Percentiles rank a stretch among this genome's conserved stretches.
Evolutionary conservation across 345 rosid species (phyloP).

Genomic region (Citrus glauca): DNA sequence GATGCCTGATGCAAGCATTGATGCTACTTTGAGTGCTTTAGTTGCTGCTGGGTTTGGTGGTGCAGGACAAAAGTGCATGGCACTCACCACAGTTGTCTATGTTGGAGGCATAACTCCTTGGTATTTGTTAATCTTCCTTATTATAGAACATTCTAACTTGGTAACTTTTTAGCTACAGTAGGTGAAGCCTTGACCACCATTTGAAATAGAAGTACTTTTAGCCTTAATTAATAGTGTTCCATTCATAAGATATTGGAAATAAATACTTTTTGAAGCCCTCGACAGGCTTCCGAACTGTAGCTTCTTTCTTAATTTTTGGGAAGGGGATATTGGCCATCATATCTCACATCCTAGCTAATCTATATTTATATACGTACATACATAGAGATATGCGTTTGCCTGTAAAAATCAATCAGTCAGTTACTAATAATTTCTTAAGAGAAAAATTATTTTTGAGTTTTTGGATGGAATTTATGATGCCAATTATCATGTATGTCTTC

Average conservation of each 20-base stretch:
- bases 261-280: neutral
- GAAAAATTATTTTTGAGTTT: neutral
- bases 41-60: constrained; percentile 99
- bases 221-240: neutral
- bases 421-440: neutral
- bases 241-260: neutral
- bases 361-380: neutral
- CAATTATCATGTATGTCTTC: neutral
- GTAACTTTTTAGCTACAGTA: neutral
- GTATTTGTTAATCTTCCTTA: constrained; percentile 28
- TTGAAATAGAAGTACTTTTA: neutral
- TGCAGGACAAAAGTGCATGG: constrained; percentile 99
- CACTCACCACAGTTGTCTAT: constrained; percentile 84
- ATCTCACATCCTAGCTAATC: neutral
- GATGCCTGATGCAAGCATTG: constrained; percentile 74
- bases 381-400: neutral
- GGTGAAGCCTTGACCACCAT: neutral
- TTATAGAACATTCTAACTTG: neutral
- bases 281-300: neutral
- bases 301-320: neutral
- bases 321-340: neutral
- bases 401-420: neutral
- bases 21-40: constrained; percentile 79
- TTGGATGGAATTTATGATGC: too few relatives aligned
- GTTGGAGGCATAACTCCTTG: constrained; percentile 70